Percentiles rank a stretch among this genome's conserved stretches.
Evolutionary conservation across 1,139 yeast genomes (phyloP).

Genomic region (Taiozyma sp.): DNA sequence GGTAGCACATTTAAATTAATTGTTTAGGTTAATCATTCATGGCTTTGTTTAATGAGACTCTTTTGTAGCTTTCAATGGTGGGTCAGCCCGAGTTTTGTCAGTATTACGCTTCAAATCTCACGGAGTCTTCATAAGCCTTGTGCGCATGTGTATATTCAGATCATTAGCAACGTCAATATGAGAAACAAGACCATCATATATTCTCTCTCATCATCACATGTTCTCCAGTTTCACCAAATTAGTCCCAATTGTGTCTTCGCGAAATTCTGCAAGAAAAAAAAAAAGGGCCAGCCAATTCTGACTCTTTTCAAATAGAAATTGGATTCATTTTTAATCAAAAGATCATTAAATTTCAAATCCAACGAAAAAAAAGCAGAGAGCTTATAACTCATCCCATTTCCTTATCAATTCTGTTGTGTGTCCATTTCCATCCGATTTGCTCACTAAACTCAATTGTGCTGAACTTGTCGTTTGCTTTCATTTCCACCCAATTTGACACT

Average conservation of each 20-base stretch:
- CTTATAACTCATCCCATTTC: conserved; percentile 1
- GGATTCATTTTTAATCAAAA: conserved; percentile 4
- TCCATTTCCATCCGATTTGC: neutral
- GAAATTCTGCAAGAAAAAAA: neutral
- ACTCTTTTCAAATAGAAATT: conserved; percentile 9
- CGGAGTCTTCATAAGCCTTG: neutral
- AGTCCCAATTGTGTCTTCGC: neutral
- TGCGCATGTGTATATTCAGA: neutral
- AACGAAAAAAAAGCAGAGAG: neutral
- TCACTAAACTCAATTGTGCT: neutral
- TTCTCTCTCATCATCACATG: neutral
- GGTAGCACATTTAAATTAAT: neutral
- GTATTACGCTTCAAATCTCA: neutral
- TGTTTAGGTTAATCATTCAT: neutral
- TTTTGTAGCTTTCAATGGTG: neutral
- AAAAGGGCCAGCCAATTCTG: neutral
- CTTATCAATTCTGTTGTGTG: neutral
- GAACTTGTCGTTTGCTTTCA: neutral
- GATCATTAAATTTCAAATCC: neutral
- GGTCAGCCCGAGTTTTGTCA: no score
- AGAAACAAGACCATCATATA: no score
- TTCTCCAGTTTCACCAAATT: neutral
- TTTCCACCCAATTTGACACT: neutral
- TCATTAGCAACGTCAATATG: no score
- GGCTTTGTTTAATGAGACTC: neutral